These are phyloP conservation scores for cucumber (Cucumis sativus) DNA, from an alignment of 306 rosid species.

Conservation along the genomic window Cucumber_9930_V3 NC_026660.2:24348001-24348500, in stretches of 20 bases:
- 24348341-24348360: slow-evolving; percentile 7
- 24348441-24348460: slow-evolving; percentile 11
- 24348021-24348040: slow-evolving; percentile 19
- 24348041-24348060: slow-evolving; percentile 9
- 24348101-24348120: slow-evolving; percentile 16
- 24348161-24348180: slow-evolving; percentile 20
- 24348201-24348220: slow-evolving; percentile 31
- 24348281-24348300: slow-evolving; percentile 16
- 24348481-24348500: slow-evolving; percentile 22
- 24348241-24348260: slow-evolving; percentile 20
- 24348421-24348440: slow-evolving; percentile 14
- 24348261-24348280: slow-evolving; percentile 23
- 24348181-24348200: slow-evolving; percentile 29
- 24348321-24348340: slow-evolving; percentile 44
- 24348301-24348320: slow-evolving; percentile 8
- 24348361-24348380: background rate
- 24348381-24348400: slow-evolving; percentile 48
- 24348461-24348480: slow-evolving; percentile 41
- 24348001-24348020: slow-evolving; percentile 15
- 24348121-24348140: slow-evolving; percentile 21
- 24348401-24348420: slow-evolving; percentile 31
- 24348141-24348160: slow-evolving; percentile 24
- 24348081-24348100: slow-evolving; percentile 7
- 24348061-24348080: slow-evolving; percentile 7
- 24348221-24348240: slow-evolving; percentile 52